These are phyloP conservation scores for Botrytis galanthina DNA, from an alignment of 2,329 filamentous ascomycete species.

Conservation along the genomic window DNA sequence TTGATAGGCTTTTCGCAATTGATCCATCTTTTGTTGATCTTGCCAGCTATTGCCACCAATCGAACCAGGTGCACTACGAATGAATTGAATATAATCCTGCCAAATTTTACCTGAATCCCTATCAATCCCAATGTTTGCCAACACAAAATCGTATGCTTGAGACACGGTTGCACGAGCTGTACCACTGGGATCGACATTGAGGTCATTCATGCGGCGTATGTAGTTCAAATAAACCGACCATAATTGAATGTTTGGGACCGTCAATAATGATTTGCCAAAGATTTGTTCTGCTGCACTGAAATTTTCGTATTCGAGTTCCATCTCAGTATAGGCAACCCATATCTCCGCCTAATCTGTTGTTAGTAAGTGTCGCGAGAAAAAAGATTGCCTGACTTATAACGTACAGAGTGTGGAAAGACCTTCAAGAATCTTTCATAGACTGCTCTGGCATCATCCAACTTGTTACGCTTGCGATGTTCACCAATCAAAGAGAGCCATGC, in stretches of 20 bases:
- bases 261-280: constrained; percentile 75
- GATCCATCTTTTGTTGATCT: constrained; percentile 97
- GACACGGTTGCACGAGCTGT: constrained; percentile 75
- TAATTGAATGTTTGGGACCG: constrained; percentile 77
- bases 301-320: constrained; percentile 86
- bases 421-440: constrained; percentile 85
- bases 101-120: constrained; percentile 86
- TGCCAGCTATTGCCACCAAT: constrained; percentile 89
- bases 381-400: constrained; percentile 53
- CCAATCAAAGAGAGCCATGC: constrained; percentile 87
- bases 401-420: constrained; percentile 86
- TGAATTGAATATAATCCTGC: constrained; percentile 92
- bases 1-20: constrained; percentile 87
- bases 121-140: constrained; percentile 86
- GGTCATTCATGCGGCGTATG: constrained; percentile 84
- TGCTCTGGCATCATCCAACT: constrained; percentile 74
- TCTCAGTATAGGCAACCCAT: constrained; percentile 84
- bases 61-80: constrained; percentile 81
- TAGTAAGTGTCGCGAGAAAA: constrained; percentile 34
- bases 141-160: constrained; percentile 87
- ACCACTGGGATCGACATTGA: constrained; percentile 75
- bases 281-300: constrained; percentile 77
- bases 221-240: constrained; percentile 96
- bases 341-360: constrained; percentile 69
- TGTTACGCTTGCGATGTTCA: constrained; percentile 78